Percentiles rank a stretch among this genome's conserved stretches.
phyloP scores from a whole-genome alignment of 2,329 filamentous ascomycete genomes.

The Diaporthe citri region DNA sequence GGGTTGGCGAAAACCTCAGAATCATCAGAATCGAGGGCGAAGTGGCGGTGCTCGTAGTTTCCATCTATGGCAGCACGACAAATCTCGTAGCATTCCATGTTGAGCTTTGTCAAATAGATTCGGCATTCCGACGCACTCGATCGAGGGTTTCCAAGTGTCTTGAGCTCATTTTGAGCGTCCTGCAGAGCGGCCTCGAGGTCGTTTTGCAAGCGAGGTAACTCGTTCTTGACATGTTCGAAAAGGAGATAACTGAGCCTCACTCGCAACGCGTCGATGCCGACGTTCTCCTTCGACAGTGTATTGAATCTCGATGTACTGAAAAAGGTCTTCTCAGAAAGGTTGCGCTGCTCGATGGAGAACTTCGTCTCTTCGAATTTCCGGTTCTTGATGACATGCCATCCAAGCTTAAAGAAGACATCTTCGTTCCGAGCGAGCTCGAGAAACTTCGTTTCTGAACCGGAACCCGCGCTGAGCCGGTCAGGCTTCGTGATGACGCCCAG shows the following conservation, averaged over 20 bases:
- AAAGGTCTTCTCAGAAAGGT: background rate
- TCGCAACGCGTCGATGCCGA: constrained; percentile 17
- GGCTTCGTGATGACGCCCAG: constrained; percentile 33
- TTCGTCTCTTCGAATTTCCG: constrained; percentile 66
- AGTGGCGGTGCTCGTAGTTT: constrained; percentile 13
- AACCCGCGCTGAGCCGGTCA: background rate
- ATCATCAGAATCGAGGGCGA: background rate
- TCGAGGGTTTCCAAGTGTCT: background rate
- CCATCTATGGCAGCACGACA: constrained; percentile 12
- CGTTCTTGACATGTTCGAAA: constrained; percentile 26
- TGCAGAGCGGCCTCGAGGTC: constrained; percentile 12
- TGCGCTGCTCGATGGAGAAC: background rate
- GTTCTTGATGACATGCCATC: constrained; percentile 65
- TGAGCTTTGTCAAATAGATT: background rate
- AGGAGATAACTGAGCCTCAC: background rate
- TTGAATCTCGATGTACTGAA: constrained; percentile 13
- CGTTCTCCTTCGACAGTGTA: background rate
- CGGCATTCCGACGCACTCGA: background rate
- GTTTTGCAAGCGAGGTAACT: constrained; percentile 8
- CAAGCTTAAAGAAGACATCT: constrained; percentile 42
- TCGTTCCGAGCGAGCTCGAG: constrained; percentile 31
- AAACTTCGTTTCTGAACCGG: constrained; percentile 6
- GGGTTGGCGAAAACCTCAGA: no score
- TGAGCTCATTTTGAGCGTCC: background rate
- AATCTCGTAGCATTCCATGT: constrained; percentile 29